Conservation (phyloP, 2,329 filamentous ascomycete species). For the Neofusicoccum sp. region DNA sequence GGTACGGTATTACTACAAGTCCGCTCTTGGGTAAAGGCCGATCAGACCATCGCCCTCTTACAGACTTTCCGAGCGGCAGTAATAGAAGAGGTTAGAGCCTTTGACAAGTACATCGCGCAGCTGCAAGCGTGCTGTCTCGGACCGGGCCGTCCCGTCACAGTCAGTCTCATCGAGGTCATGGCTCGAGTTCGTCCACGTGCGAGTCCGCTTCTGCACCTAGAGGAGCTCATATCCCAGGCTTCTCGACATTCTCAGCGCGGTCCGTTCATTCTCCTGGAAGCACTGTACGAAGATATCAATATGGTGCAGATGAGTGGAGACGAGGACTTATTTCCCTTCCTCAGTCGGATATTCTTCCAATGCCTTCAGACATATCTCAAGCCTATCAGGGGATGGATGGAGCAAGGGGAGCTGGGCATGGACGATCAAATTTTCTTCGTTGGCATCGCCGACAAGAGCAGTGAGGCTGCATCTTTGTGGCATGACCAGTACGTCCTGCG, state of each 20-base stretch:
- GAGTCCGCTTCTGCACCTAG: slow-evolving; percentile 58
- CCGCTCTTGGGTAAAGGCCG: slow-evolving; percentile 47
- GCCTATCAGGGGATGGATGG: slow-evolving; percentile 82
- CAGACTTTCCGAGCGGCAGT: slow-evolving; percentile 71
- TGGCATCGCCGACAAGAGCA: slow-evolving; percentile 54
- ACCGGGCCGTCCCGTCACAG: slow-evolving; percentile 52
- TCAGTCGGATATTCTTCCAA: slow-evolving; percentile 71
- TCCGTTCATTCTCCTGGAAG: slow-evolving; percentile 74
- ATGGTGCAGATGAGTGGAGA: slow-evolving; percentile 69
- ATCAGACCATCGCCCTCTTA: slow-evolving; percentile 43
- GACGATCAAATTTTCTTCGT: slow-evolving; percentile 76
- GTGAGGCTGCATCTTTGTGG: slow-evolving; percentile 70
- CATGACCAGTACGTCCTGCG: slow-evolving; percentile 69
- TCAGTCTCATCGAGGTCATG: slow-evolving; percentile 66
- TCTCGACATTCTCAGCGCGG: slow-evolving; percentile 29
- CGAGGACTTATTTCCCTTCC: slow-evolving; percentile 57
- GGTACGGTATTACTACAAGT: slow-evolving; percentile 50
- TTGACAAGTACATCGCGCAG: slow-evolving; percentile 59
- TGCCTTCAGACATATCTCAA: slow-evolving; percentile 81
- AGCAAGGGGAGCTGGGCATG: slow-evolving; percentile 66
- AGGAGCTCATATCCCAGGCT: slow-evolving; percentile 53
- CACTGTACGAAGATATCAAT: slow-evolving; percentile 69
- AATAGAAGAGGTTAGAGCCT: slow-evolving; percentile 53
- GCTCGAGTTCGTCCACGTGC: slow-evolving; percentile 56
- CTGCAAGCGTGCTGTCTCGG: slow-evolving; percentile 62